Base-by-base conservation (phyloP, 306 rosid species). In the Dalbergia cultrata region DNA sequence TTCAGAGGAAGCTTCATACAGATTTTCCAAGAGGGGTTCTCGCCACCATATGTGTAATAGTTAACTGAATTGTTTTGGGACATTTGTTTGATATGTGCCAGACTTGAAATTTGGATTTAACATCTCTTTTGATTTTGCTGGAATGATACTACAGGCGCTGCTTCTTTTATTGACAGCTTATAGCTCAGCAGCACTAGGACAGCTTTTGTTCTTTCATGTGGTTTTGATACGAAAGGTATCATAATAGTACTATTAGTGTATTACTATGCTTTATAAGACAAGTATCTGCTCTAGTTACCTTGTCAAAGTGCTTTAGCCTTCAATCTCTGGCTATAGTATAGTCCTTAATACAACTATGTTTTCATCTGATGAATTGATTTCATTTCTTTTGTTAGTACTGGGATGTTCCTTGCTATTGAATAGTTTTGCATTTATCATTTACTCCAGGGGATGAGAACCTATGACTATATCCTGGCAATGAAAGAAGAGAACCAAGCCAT, bases 401-500 rank as follows among this genome's bases (percentile, higher is more conserved):
- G 58, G 64, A 62, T 39, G 39, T 78, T 53, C n/a, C 4, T 81
- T 21, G 53, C 21, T 77, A 34, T 57, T 83, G 82, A 85, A 72
- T 77, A 35, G 14, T 43, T 13, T 26, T 66, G 64, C 57, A 33
- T 76, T 33, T 69, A 5, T 59, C 64, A 54, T 37, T 59, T 59
- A 64, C 45, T 82, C 80, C 81, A 95, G 99, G 99, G 98, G 70
- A 95, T 95, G 87, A 87, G 96, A 83, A 95, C 99, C 43, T 95
- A 93, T 83, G 99, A 95, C 77, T 95, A 93, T 77, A 95, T 95
- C 70, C 84, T 93, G 74, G 99, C 99, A 7, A 95, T 95, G 97
- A 95, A 81, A 81, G 98, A 88, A 86, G 96, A 90, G 87, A 88
- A 84, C 81, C 86, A 87, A 77, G 72, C 89, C 13, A 81, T 79